phyloP scores from a whole-genome alignment of 331 rosid species.

The Erythrophleum ivorense region DNA sequence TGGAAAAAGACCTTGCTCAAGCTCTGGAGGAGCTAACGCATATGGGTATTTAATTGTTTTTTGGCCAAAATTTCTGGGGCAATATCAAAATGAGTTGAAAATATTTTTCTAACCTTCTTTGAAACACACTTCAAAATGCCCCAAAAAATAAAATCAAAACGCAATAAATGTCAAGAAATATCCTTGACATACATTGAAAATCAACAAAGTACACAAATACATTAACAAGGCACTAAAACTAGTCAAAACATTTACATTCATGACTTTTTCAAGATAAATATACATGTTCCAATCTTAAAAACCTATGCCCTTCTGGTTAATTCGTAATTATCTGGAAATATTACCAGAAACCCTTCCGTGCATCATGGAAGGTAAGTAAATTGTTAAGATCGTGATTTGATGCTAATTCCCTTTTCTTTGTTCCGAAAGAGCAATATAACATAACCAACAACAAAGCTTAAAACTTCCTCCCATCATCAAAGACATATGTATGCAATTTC shows the following conservation, averaged over 20 bases:
- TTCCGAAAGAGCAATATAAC: not conserved
- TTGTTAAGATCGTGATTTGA: not conserved
- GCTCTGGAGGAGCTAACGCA: constrained; percentile 59
- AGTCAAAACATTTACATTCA: not conserved
- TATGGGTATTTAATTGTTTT: constrained; percentile 39
- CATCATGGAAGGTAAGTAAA: not conserved
- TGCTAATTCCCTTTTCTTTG: not conserved
- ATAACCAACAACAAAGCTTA: not conserved
- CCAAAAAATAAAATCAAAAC: not conserved
- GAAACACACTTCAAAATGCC: not conserved
- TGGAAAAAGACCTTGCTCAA: constrained; percentile 48
- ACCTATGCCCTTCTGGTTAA: not conserved
- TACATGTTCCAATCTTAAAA: not conserved
- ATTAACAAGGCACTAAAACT: not conserved
- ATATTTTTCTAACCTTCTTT: not conserved
- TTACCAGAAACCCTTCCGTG: not conserved
- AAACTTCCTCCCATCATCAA: not conserved
- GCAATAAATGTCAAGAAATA: not conserved
- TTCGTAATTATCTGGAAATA: not conserved
- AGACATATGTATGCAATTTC: not conserved
- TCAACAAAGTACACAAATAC: not conserved
- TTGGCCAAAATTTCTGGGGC: not conserved
- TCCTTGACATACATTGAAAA: not conserved
- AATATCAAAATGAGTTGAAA: not conserved
- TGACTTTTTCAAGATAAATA: not conserved